Percentiles rank a stretch among this genome's conserved stretches.
Conservation (phyloP, 805 yeast genomes). For the Kodamaea restingae region DNA sequence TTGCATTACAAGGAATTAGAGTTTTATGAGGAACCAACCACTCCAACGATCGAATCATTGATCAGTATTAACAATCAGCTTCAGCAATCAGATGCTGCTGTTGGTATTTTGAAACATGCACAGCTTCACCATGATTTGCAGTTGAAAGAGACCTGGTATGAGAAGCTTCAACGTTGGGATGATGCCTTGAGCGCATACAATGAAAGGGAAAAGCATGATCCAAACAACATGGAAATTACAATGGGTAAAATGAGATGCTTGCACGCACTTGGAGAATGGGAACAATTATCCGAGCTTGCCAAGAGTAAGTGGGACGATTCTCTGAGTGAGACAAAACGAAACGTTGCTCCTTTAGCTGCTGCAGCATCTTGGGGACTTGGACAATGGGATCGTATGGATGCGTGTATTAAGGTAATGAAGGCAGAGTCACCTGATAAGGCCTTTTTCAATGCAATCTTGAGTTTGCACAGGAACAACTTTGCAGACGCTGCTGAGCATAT, state of each 20-base stretch:
- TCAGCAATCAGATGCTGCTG: slow-evolving; percentile 97
- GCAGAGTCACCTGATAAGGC: slow-evolving; percentile 91
- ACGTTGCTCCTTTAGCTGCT: slow-evolving; percentile 95
- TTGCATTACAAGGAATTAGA: slow-evolving; percentile 93
- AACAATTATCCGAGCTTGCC: slow-evolving; percentile 78
- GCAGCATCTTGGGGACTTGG: slow-evolving; percentile 99
- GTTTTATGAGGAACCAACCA: slow-evolving; percentile 87
- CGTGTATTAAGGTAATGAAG: slow-evolving; percentile 85
- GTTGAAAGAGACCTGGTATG: slow-evolving; percentile 96
- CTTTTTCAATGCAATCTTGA: slow-evolving; percentile 86
- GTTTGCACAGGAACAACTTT: slow-evolving; percentile 81
- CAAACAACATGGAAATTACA: slow-evolving; percentile 77
- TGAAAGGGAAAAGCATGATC: slow-evolving; percentile 61
- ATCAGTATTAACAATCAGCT: slow-evolving; percentile 90
- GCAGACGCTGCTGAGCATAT: slow-evolving; percentile 78
- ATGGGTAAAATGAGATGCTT: slow-evolving; percentile 98
- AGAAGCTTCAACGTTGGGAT: slow-evolving; percentile 95
- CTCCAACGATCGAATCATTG: slow-evolving; percentile 86
- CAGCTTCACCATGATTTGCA: slow-evolving; percentile 87
- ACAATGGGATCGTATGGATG: slow-evolving; percentile 95
- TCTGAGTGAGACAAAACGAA: slow-evolving; percentile 66
- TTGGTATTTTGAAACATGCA: slow-evolving; percentile 92
- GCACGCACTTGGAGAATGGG: slow-evolving; percentile 99
- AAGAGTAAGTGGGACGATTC: slow-evolving; percentile 79
- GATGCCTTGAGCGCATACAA: slow-evolving; percentile 91